Evolutionary conservation across 2,329 filamentous ascomycete species (phyloP).

Genomic region (Colletotrichum sp.): DNA sequence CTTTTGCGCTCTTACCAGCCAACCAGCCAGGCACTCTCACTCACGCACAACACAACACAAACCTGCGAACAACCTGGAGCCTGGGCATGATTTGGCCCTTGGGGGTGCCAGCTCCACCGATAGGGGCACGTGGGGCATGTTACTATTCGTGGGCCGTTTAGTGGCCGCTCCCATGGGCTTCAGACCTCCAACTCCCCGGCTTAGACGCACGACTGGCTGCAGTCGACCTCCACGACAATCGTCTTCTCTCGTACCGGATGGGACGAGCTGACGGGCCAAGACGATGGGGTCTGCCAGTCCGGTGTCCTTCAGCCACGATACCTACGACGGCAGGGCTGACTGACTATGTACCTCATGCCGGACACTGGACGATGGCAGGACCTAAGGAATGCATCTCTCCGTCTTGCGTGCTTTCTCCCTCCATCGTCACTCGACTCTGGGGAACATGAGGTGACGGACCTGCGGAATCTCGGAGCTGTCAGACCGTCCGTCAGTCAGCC

Average conservation of each 20-base stretch:
- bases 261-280: not conserved
- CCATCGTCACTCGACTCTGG: not conserved
- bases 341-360: not conserved
- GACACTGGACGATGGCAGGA: not conserved
- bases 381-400: not conserved
- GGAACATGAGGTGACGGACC: not conserved
- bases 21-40: not conserved
- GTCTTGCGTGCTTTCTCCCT: not conserved
- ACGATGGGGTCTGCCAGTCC: not conserved
- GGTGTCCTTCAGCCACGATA: conserved; percentile 10
- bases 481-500: conserved; percentile 4
- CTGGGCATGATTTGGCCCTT: not conserved
- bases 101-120: not conserved
- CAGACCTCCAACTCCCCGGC: not conserved
- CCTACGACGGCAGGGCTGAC: not conserved
- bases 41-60: not conserved
- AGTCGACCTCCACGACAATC: not conserved
- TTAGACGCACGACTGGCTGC: not conserved
- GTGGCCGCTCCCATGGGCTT: not conserved
- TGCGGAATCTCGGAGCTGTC: conserved; percentile 1
- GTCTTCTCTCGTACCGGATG: not conserved
- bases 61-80: not conserved
- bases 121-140: conserved; percentile 15
- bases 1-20: not conserved
- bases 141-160: conserved; percentile 19